Base-by-base conservation (phyloP, 1,139 yeast genomes). In the Debaryomyces sp. region DNA sequence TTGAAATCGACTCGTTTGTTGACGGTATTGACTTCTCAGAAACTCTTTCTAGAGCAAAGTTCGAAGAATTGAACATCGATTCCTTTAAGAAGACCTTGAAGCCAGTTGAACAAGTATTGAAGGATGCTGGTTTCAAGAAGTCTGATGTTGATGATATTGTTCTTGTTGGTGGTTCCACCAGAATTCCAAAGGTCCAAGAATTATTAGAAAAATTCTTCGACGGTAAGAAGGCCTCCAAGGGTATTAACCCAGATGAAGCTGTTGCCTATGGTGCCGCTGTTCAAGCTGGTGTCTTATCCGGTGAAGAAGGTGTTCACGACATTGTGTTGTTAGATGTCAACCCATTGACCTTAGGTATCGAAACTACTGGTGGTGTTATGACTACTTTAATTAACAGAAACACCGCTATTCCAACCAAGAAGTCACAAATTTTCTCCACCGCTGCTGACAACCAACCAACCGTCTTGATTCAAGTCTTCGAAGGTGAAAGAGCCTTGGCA, bases 181-280 rank as follows among this genome's bases (percentile, higher is more conserved):
- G 97, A 84, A 91, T 91, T 78, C 97, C 97, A 75, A 91, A 90
- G 81, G 96, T 91, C 58, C 97, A 89, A 79, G 88, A 88, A 73
- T 80, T 91, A 62, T 81, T 91, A 59, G 96, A 91, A 75, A 80
- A 82, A 59, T 90, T 76, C 82, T 91, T 91, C 73, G 87, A 87
- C 67, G 96, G 96, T 64, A 91, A 91, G 82, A 88, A 90, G 77
- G 94, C 96, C 50, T 86, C 96, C 58, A 90, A 89, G 81, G 96
- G 96, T 76, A 90, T 91, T 67, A 91, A 91, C 79, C 97, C 97
- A 52, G 97, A 91, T 76, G 81, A 77, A 67, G 81, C 81, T 56
- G 81, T 77, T 60, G 81, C 81, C 38, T 76, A 75, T 62, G 81
- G 81, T 70, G 81, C 81, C 44, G 81, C 81, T 54, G 80, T 77